Percentiles rank a stretch among this genome's conserved stretches.
Evolutionary conservation across 352 stramenopile species (phyloP).

Genomic region (Aphanomyces cochlioides): DNA sequence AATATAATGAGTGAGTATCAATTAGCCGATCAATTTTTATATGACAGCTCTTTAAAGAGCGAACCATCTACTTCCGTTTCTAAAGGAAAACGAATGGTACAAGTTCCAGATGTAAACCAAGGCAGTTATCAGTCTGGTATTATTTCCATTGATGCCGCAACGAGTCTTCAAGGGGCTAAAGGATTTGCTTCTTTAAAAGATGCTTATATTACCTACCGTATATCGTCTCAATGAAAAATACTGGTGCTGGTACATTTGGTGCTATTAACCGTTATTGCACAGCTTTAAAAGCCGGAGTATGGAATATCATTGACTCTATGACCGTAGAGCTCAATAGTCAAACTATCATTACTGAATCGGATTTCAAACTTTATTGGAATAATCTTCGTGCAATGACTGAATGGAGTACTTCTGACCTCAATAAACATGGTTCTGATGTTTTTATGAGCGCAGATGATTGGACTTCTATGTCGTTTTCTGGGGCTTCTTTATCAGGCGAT

Average conservation of each 20-base stretch:
- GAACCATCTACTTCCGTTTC: neutral
- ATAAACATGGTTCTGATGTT: slow-evolving; percentile 36
- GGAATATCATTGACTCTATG: slow-evolving; percentile 37
- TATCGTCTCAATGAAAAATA: slow-evolving; percentile 30
- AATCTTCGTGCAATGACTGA: slow-evolving; percentile 37
- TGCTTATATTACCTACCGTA: slow-evolving; percentile 33
- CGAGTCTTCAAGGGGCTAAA: slow-evolving; percentile 30
- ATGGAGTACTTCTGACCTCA: slow-evolving; percentile 30
- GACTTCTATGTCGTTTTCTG: slow-evolving; percentile 23
- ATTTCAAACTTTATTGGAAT: slow-evolving; percentile 36
- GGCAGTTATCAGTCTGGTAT: slow-evolving; percentile 30
- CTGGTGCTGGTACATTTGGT: slow-evolving; percentile 3
- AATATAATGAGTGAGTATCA: slow-evolving; percentile 26
- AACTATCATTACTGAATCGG: slow-evolving; percentile 27
- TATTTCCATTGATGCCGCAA: slow-evolving; percentile 32
- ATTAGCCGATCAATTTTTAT: slow-evolving; percentile 18
- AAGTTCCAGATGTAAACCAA: slow-evolving; percentile 31
- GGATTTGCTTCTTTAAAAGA: slow-evolving; percentile 32
- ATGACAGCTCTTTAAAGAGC: slow-evolving; percentile 8
- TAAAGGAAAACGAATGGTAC: neutral
- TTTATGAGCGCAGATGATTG: slow-evolving; percentile 35
- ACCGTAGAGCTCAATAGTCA: slow-evolving; percentile 35
- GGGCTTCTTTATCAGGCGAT: slow-evolving; percentile 22
- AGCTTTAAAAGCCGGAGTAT: slow-evolving; percentile 35
- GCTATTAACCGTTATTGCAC: slow-evolving; percentile 33